phyloP scores from a whole-genome alignment of 2,329 filamentous ascomycete species.

The Stemphylium beticola region DNA sequence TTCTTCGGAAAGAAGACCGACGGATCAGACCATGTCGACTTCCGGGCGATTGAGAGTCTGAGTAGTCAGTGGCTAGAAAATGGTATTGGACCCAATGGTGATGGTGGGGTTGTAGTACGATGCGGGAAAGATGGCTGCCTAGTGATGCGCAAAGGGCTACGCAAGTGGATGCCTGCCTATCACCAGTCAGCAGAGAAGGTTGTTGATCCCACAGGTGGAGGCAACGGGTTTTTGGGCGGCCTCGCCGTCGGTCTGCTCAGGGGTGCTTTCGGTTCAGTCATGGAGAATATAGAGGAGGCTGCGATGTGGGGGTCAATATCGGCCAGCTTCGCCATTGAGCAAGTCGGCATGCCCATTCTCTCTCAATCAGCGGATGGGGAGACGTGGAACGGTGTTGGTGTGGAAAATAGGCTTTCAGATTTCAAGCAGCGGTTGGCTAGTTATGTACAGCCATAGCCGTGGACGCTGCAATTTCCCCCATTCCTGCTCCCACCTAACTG shows the following conservation, averaged over 20 bases:
- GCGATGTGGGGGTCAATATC: slow-evolving; percentile 80
- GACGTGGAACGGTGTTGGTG: slow-evolving; percentile 56
- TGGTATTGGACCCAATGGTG: slow-evolving; percentile 43
- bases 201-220: slow-evolving; percentile 91
- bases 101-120: slow-evolving; percentile 70
- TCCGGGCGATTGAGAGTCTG: slow-evolving; percentile 50
- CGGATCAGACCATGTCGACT: slow-evolving; percentile 44
- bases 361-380: slow-evolving; percentile 44
- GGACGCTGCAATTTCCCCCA: slow-evolving; percentile 11
- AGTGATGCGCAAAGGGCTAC: slow-evolving; percentile 48
- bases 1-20: slow-evolving; percentile 70
- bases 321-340: slow-evolving; percentile 93
- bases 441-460: slow-evolving; percentile 48
- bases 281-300: slow-evolving; percentile 67
- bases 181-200: slow-evolving; percentile 66
- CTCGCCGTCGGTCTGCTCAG: slow-evolving; percentile 63
- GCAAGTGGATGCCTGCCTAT: slow-evolving; percentile 78
- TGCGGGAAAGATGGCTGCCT: slow-evolving; percentile 75
- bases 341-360: slow-evolving; percentile 79
- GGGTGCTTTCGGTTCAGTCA: slow-evolving; percentile 54
- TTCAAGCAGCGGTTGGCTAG: slow-evolving; percentile 49
- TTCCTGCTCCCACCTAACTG: slow-evolving; percentile 3
- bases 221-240: slow-evolving; percentile 83
- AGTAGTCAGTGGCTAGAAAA: slow-evolving; percentile 46
- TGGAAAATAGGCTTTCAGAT: slow-evolving; percentile 51